Base-by-base conservation (phyloP, 768 basidiomycete species). In the Pulveroboletus frians region DNA sequence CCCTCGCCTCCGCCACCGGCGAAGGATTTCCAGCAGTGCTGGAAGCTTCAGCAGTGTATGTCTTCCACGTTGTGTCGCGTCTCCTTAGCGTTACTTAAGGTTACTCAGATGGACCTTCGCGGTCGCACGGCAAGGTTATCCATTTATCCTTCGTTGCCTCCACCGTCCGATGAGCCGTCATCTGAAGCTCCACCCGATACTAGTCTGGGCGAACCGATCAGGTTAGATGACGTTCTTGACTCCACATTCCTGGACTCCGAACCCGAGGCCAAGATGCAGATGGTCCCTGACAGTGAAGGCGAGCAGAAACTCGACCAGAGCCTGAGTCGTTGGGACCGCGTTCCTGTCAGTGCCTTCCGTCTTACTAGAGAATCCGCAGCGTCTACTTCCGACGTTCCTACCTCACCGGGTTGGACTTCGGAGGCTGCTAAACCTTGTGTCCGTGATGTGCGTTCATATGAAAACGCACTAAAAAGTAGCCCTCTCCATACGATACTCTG, bases 211-310 rank as follows among this genome's bases (percentile, higher is more conserved):
- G 77, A 82, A 50, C 72, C 79, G 10, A 74, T 80, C 31, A 70
- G 69, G 52, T 74, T 91, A 18, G 80, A 87, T 57, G 88, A 91
- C 56, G 87, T 91, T 15, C 73, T 91, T 31, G 85, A 91, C 49
- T 74, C 82, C 1, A 83, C 88, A 0, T 80, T 85, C 66, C 70
- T 89, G 17, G 82, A 81, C 56, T 74, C 76, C 0, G 83, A 83
- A 43, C 74, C 71, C 15, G 74, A 76, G 43, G 49, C 50, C 14
- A 64, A 59, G 42, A 49, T 56, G 50, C 62, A 61, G 34, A 55
- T 62, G 15, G 63, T 64, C 13, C 58, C 61, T 36, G 68, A 69
- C 23, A 68, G 56, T 39, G 75, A 76, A 32, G 56, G 52, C 39
- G 69, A 69, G 36, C 70, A 71, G 7, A 67, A 66, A 44, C 75